Evolutionary conservation across 2,329 filamentous ascomycete genomes (phyloP).

Genomic region (Fusarium austroafricanum): DNA sequence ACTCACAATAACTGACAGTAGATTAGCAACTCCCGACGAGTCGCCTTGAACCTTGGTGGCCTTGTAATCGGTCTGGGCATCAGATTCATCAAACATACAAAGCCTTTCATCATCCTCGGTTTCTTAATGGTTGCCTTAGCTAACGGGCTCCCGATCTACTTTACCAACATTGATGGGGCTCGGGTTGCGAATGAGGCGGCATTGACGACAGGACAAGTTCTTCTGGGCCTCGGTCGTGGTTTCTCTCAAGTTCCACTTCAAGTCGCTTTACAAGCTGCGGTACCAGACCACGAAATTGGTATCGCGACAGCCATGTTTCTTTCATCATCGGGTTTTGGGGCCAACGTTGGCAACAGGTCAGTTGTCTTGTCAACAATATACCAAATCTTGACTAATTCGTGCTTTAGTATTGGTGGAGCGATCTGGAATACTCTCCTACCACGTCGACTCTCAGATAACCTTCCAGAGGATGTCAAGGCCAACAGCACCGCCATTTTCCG

Average conservation of each 20-base stretch:
- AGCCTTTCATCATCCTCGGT: neutral
- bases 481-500: slow-evolving; percentile 39
- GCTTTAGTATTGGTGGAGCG: slow-evolving; percentile 48
- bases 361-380: neutral
- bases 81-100: slow-evolving; percentile 20
- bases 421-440: slow-evolving; percentile 48
- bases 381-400: neutral
- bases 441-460: slow-evolving; percentile 35
- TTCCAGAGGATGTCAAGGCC: slow-evolving; percentile 25
- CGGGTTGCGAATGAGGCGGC: slow-evolving; percentile 18
- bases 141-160: neutral
- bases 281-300: slow-evolving; percentile 48
- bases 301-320: slow-evolving; percentile 51
- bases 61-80: slow-evolving; percentile 48
- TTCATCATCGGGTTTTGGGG: slow-evolving; percentile 46
- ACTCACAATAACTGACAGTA: accelerated
- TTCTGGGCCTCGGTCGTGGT: slow-evolving; percentile 46
- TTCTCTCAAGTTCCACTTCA: slow-evolving; percentile 46
- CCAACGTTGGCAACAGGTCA: slow-evolving; percentile 47
- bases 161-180: slow-evolving; percentile 20
- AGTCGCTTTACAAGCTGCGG: slow-evolving; percentile 49
- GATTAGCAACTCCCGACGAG: slow-evolving; percentile 44
- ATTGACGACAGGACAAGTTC: slow-evolving; percentile 46
- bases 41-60: slow-evolving; percentile 44
- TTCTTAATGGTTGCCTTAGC: neutral